These are phyloP conservation scores for Aleurites moluccanus DNA, from an alignment of 441 rosid genomes.

Conservation along the genomic window DNA sequence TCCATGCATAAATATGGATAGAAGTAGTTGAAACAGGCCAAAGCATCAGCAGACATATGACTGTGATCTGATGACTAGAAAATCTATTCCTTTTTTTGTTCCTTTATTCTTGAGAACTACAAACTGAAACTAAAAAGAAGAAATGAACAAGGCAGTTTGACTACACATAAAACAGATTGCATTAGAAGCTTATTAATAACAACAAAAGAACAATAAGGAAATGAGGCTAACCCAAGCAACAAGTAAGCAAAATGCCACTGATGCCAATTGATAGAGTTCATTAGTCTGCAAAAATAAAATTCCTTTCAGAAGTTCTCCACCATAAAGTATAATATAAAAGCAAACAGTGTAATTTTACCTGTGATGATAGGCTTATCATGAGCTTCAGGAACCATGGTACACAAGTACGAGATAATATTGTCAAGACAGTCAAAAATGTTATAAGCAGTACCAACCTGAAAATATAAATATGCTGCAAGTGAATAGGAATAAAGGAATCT, in stretches of 20 bases:
- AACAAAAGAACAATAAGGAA: slow-evolving; percentile 26
- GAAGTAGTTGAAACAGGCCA: not conserved
- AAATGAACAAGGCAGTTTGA: not conserved
- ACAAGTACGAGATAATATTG: slow-evolving; percentile 77
- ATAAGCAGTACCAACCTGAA: slow-evolving; percentile 78
- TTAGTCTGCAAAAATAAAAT: slow-evolving; percentile 67
- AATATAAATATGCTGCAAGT: slow-evolving; percentile 17
- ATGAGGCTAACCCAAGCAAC: slow-evolving; percentile 88
- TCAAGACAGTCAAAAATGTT: slow-evolving; percentile 68
- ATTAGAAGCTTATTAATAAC: not conserved
- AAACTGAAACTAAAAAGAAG: not conserved
- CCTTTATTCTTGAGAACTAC: not conserved
- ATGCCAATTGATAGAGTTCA: slow-evolving; percentile 93
- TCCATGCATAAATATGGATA: not conserved
- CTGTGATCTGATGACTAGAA: not conserved
- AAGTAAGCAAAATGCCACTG: slow-evolving; percentile 95
- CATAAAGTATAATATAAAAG: slow-evolving; percentile 18
- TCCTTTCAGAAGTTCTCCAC: slow-evolving; percentile 27
- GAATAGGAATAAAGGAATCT: slow-evolving; percentile 11
- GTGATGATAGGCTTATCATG: slow-evolving; percentile 91
- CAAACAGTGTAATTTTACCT: slow-evolving; percentile 43
- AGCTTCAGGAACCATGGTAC: slow-evolving; percentile 96
- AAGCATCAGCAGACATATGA: not conserved
- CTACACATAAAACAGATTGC: not conserved
- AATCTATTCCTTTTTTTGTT: not conserved